Percentiles rank a stretch among this genome's conserved stretches.
Conservation (phyloP, 2,329 filamentous ascomycete species). For the Stagonosporopsis cucurbitacearum region DNA sequence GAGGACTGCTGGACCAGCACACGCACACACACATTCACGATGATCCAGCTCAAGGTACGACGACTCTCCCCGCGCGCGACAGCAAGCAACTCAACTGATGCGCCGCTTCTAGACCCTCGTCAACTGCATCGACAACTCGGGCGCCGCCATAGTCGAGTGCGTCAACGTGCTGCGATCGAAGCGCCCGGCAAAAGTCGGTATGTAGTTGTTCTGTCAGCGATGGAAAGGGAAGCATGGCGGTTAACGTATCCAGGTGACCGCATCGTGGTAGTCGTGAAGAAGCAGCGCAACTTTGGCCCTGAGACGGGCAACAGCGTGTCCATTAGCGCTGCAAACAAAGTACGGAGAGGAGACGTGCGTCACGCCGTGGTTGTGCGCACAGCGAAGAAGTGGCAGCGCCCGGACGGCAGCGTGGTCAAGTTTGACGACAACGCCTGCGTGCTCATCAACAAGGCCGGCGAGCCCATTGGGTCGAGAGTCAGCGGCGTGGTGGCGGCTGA, state of each 20-base stretch:
- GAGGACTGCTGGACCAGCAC: background rate
- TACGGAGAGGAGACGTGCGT: constrained; percentile 93
- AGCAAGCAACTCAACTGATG: constrained; percentile 60
- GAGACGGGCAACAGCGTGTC: constrained; percentile 76
- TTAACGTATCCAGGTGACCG: constrained; percentile 73
- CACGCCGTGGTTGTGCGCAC: constrained; percentile 96
- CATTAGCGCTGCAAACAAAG: constrained; percentile 82
- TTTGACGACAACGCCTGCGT: constrained; percentile 99
- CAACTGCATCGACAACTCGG: constrained; percentile 99
- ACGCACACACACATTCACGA: constrained; percentile 26
- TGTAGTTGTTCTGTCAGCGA: constrained; percentile 33
- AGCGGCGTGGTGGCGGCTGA: constrained; percentile 85
- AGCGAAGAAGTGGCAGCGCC: constrained; percentile 82
- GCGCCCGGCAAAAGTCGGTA: constrained; percentile 86
- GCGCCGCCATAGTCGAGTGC: constrained; percentile 96
- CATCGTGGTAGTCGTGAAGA: constrained; percentile 96
- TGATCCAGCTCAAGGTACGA: constrained; percentile 51
- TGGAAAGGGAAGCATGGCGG: background rate
- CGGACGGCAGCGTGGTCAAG: constrained; percentile 86
- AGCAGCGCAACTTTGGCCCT: constrained; percentile 79
- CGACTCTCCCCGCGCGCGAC: background rate
- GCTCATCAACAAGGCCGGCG: constrained; percentile 93
- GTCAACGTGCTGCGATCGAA: constrained; percentile 92
- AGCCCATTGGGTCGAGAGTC: constrained; percentile 84
- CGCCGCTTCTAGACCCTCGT: constrained; percentile 75